Percentiles rank a stretch among this genome's conserved stretches.
Conservation (phyloP, 192 early-diverging fungal genomes). For the Mortierella antarctica region DNA sequence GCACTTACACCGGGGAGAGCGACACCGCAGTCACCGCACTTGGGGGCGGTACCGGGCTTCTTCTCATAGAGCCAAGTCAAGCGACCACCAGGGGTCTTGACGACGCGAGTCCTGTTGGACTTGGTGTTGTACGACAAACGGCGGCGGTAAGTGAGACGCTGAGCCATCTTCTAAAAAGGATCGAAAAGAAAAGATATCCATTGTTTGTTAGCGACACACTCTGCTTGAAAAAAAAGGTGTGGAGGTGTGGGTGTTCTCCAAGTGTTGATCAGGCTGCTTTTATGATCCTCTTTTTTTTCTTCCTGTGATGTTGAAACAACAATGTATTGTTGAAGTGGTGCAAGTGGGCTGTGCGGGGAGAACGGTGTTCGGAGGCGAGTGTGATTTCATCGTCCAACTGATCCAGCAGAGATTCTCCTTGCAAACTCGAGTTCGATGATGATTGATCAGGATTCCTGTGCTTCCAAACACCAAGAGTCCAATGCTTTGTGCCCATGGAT, state of each 20-base stretch:
- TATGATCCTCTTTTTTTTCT: background rate
- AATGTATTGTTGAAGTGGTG: background rate
- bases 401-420: constrained; percentile 6
- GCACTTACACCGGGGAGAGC: constrained; percentile 86
- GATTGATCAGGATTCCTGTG: no score
- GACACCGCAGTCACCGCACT: constrained; percentile 97
- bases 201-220: constrained; percentile 13
- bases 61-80: constrained; percentile 91
- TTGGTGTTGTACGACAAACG: constrained; percentile 93
- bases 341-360: background rate
- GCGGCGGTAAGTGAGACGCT: constrained; percentile 87
- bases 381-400: background rate
- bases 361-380: background rate
- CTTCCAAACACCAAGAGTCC: background rate
- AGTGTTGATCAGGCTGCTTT: background rate
- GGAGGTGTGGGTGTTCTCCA: background rate
- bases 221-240: background rate
- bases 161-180: constrained; percentile 71
- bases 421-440: background rate
- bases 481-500: background rate
- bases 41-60: constrained; percentile 92
- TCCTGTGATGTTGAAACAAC: background rate
- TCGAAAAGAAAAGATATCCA: background rate
- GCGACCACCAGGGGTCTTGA: constrained; percentile 95
- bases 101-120: constrained; percentile 76